Evolutionary conservation across 148 eudicot genomes (phyloP).

Genomic region (Camellia japonica): DNA sequence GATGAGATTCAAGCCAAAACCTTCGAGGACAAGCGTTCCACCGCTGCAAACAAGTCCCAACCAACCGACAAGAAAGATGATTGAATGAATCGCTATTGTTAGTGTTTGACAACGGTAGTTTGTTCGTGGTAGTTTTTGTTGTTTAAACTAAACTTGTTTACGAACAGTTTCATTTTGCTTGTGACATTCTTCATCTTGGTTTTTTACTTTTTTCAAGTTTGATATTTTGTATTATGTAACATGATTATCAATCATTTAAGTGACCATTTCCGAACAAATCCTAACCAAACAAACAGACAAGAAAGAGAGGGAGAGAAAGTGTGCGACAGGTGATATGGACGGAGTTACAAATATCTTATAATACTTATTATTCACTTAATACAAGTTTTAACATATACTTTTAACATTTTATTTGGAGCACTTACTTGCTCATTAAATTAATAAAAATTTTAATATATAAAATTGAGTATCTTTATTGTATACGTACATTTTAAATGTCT

Average conservation of each 20-base stretch:
- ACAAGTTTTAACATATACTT: no score
- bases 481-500: no score
- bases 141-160: background rate
- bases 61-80: conserved; percentile 41
- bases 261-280: background rate
- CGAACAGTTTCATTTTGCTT: background rate
- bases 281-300: no score
- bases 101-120: no score
- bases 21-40: conserved; percentile 42
- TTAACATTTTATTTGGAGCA: no score
- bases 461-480: no score
- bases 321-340: no score
- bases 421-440: no score
- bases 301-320: no score
- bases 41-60: conserved; percentile 23
- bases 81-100: background rate
- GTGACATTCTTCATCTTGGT: background rate
- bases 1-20: conserved; percentile 50
- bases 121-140: background rate
- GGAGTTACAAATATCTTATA: no score
- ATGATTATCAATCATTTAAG: background rate
- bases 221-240: background rate
- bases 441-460: no score
- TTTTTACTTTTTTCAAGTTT: background rate
- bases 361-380: no score